phyloP scores from a whole-genome alignment of 768 basidiomycete genomes.

The Lentinus brumalis region DNA sequence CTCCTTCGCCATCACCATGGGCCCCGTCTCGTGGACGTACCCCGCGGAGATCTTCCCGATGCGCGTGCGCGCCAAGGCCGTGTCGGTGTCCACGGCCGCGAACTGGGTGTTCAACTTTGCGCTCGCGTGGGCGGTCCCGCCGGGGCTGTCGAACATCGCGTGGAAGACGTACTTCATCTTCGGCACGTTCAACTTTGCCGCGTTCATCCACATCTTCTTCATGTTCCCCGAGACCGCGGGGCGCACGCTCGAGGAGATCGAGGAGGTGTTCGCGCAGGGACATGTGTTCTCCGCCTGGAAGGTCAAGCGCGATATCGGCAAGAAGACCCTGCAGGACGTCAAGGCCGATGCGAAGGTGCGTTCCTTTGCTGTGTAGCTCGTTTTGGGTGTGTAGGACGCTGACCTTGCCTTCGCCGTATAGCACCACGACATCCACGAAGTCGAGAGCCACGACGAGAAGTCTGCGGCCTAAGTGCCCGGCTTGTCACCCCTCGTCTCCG shows the following conservation, averaged over 20 bases:
- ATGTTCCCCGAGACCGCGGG: slow-evolving; percentile 81
- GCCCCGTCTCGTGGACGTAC: slow-evolving; percentile 63
- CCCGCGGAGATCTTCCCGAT: slow-evolving; percentile 71
- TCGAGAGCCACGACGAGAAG: slow-evolving; percentile 17
- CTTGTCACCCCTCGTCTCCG: neutral
- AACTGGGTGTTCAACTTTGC: slow-evolving; percentile 75
- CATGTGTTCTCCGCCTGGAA: slow-evolving; percentile 74
- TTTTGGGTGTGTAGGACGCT: neutral
- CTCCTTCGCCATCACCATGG: slow-evolving; percentile 73
- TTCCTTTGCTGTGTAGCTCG: neutral
- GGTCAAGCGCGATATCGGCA: slow-evolving; percentile 60
- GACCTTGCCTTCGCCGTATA: neutral
- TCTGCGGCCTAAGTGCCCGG: neutral
- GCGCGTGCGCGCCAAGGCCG: slow-evolving; percentile 67
- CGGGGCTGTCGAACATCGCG: slow-evolving; percentile 64
- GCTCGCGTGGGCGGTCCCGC: slow-evolving; percentile 75
- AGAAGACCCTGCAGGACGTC: slow-evolving; percentile 59
- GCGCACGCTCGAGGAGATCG: slow-evolving; percentile 75
- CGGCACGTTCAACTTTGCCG: slow-evolving; percentile 71
- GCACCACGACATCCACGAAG: slow-evolving; percentile 13
- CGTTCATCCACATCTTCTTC: slow-evolving; percentile 69
- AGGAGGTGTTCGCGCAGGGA: slow-evolving; percentile 73
- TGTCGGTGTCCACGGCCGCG: slow-evolving; percentile 43
- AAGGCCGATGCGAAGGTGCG: slow-evolving; percentile 9
- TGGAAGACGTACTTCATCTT: slow-evolving; percentile 82